A percentile compares a stretch with the other conserved stretches of the same genome.
Conservation (phyloP, 2,329 filamentous ascomycete genomes). For the Raffaelea arxii region DNA sequence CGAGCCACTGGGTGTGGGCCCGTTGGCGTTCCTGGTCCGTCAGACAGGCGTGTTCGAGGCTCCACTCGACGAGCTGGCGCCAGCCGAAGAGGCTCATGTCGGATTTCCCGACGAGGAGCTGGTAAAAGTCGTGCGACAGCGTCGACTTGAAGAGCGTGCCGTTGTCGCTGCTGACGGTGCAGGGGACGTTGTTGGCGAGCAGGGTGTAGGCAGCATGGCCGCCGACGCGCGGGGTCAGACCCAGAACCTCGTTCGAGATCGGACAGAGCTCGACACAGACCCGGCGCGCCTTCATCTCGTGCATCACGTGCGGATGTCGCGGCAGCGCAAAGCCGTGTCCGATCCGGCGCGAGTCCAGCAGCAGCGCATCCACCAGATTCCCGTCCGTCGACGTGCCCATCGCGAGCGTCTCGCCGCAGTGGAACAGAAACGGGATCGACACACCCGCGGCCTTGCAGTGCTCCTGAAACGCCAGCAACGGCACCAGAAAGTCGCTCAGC, state of each 20-base stretch:
- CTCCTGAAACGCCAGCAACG: constrained; percentile 47
- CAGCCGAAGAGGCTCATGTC: constrained; percentile 61
- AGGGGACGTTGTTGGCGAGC: constrained; percentile 63
- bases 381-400: constrained; percentile 53
- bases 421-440: constrained; percentile 63
- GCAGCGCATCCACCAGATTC: constrained; percentile 59
- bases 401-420: constrained; percentile 67
- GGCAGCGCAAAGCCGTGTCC: constrained; percentile 64
- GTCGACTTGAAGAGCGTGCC: constrained; percentile 65
- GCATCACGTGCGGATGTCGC: constrained; percentile 56
- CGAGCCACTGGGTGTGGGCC: constrained; percentile 36
- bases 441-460: constrained; percentile 36
- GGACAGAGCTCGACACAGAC: constrained; percentile 70
- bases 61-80: constrained; percentile 59
- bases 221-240: constrained; percentile 54
- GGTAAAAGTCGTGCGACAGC: constrained; percentile 68
- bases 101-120: constrained; percentile 58
- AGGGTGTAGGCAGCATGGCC: constrained; percentile 60
- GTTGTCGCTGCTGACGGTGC: constrained; percentile 67
- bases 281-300: constrained; percentile 50
- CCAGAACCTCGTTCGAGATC: constrained; percentile 67
- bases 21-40: constrained; percentile 34
- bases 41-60: constrained; percentile 50
- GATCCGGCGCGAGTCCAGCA: constrained; percentile 58
- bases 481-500: constrained; percentile 41